Conservation (phyloP, 139 green algal species). For the Ettlia oleoabundans region DNA sequence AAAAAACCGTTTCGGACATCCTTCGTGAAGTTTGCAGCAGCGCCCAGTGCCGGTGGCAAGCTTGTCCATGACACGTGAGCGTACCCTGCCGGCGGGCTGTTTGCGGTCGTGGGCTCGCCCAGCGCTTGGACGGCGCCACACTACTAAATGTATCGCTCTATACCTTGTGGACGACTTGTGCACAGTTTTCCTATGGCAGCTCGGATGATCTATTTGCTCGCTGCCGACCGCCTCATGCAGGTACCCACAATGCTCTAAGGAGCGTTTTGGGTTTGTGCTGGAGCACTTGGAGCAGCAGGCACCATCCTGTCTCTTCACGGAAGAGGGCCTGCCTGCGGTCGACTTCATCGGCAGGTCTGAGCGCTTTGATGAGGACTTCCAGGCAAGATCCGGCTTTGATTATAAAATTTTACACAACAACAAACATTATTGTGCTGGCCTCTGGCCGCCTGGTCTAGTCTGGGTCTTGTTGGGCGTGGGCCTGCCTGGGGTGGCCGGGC, state of each 20-base stretch:
- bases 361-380: conserved; percentile 2
- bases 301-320: conserved; percentile 8
- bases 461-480: too few species aligned
- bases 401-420: too few species aligned
- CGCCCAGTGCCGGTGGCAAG: neutral
- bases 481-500: too few species aligned
- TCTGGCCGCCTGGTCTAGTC: too few species aligned
- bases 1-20: neutral
- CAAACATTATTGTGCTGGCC: neutral
- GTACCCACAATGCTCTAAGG: neutral
- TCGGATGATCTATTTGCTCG: neutral
- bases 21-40: neutral
- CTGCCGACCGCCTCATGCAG: neutral
- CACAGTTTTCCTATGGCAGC: too few species aligned
- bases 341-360: conserved; percentile 7
- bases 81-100: neutral
- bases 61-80: neutral
- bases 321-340: neutral
- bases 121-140: too few species aligned
- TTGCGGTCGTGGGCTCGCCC: neutral
- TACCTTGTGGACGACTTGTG: too few species aligned
- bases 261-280: conserved; percentile 7
- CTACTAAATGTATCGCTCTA: too few species aligned
- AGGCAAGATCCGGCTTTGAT: neutral
- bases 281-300: conserved; percentile 1